Conservation (phyloP, 2,329 filamentous ascomycete species). For the Neonectria magnoliae region DNA sequence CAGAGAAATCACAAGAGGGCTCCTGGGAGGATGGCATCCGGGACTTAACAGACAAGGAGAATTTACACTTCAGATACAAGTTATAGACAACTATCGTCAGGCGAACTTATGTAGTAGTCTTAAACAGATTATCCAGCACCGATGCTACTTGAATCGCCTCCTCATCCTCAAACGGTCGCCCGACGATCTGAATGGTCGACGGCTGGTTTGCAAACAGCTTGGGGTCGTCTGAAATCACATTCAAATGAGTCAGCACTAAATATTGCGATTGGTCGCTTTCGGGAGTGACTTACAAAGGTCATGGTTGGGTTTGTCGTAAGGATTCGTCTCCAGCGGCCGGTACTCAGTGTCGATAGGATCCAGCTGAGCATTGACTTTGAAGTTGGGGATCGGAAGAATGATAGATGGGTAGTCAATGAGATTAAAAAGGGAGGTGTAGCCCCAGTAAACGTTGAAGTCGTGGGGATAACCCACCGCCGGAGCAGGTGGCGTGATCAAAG, state of each 20-base stretch:
- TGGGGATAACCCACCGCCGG: conserved; percentile 15
- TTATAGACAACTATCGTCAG: not conserved
- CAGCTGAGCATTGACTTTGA: too few species aligned
- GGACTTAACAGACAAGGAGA: conserved; percentile 5
- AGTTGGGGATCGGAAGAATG: conserved; percentile 4
- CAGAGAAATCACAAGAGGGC: not conserved
- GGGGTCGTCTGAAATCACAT: conserved; percentile 10
- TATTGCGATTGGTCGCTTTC: not conserved
- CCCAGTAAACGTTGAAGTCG: conserved; percentile 27
- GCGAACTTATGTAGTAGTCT: not conserved
- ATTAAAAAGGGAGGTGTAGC: conserved; percentile 22
- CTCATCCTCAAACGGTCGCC: conserved; percentile 23
- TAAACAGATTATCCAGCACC: conserved; percentile 1
- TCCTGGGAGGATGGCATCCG: not conserved
- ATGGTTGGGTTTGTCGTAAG: conserved; percentile 18
- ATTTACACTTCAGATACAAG: conserved; percentile 5
- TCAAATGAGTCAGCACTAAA: not conserved
- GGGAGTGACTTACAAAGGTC: conserved; percentile 18
- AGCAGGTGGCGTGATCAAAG: conserved; percentile 16
- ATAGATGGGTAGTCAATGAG: conserved; percentile 23
- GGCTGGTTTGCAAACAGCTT: not conserved
- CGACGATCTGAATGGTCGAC: conserved; percentile 20
- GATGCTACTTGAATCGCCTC: conserved; percentile 11
- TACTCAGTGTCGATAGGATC: not conserved
- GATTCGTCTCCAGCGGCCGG: conserved; percentile 1